phyloP scores from a whole-genome alignment of 306 rosid species.

The Arachis stenosperma region DNA sequence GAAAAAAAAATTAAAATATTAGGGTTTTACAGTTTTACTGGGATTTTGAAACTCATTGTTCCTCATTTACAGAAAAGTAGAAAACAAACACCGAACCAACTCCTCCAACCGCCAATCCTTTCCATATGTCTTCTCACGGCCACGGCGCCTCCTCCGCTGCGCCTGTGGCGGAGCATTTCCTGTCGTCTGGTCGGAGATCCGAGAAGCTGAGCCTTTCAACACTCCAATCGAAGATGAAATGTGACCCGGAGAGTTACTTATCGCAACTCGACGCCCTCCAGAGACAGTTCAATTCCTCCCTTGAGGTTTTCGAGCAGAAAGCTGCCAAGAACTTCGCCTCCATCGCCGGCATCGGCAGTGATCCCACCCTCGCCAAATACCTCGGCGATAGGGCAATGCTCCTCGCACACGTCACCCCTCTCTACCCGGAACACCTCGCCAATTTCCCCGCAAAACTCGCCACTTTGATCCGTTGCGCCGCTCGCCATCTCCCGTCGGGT shows the following conservation, averaged over 20 bases:
- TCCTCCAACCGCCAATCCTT: neutral
- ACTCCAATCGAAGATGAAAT: slow-evolving; percentile 85
- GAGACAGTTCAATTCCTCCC: slow-evolving; percentile 69
- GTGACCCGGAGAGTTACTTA: slow-evolving; percentile 83
- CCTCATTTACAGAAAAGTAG: neutral
- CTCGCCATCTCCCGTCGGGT: slow-evolving; percentile 58
- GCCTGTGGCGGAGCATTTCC: slow-evolving; percentile 44
- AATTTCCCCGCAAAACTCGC: slow-evolving; percentile 68
- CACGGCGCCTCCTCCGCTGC: slow-evolving; percentile 3
- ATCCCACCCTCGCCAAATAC: slow-evolving; percentile 71
- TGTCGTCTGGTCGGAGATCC: slow-evolving; percentile 57
- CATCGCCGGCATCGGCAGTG: slow-evolving; percentile 63
- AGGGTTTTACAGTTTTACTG: too few relatives aligned
- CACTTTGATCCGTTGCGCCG: slow-evolving; percentile 61
- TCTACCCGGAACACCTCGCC: slow-evolving; percentile 60
- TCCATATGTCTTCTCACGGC: neutral
- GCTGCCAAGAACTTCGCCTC: slow-evolving; percentile 68
- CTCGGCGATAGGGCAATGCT: slow-evolving; percentile 73
- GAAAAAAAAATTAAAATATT: too few relatives aligned
- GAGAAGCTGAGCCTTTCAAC: slow-evolving; percentile 67
- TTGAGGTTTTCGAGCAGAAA: slow-evolving; percentile 75
- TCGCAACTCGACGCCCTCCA: slow-evolving; percentile 63
- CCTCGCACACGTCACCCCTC: slow-evolving; percentile 73
- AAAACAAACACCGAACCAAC: neutral
- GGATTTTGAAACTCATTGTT: too few relatives aligned